Evolutionary conservation across 208 protist species (phyloP), one percentile per base, ranked within the genome.

Genomic region (Strigomonas culicis): DNA sequence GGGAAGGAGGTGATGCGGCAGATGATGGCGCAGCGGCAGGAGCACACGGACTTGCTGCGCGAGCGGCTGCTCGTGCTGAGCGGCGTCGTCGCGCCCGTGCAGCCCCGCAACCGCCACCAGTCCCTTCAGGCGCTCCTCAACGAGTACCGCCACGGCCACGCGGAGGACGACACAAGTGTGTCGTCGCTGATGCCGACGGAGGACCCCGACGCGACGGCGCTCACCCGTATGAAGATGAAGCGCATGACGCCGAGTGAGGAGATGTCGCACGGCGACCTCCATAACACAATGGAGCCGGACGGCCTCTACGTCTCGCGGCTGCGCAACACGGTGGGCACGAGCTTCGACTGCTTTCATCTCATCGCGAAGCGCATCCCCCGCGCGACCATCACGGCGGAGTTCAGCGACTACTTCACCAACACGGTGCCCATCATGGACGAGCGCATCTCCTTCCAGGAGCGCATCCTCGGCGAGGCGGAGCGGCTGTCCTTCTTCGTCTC

Each of bases 281-380:
- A n/a, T n/a, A n/a, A n/a, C n/a, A n/a, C n/a, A n/a, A n/a, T n/a
- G n/a, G n/a, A n/a, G n/a, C n/a, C 68, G n/a, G 65, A 63, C 46
- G 64, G 43, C 21, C 34, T 78, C 7, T 66, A 61, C 34, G 59
- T 80, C 51, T 72, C 64, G 57, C 79, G 79, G 0, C 64, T 84
- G 53, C 63, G 68, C 61, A 66, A 59, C 7, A 69, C 65, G 0
- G 69, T 70, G 8, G 47, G 63, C 17, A 73, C 51, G 47, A 84
- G 79, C 70, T 80, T 78, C 41, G 74, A 78, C 66, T 84, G 79
- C 70, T 73, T 73, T 56, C 36, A 63, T 17, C 70, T 79, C 53
- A 43, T 85, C 56, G 74, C 75, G 24, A 59, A 39, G 10, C 60
- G 67, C 57, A 64, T 85, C 22, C 57, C 68, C n/a, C 57, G 46